These are phyloP conservation scores for Apiotrichum gamsii DNA, from an alignment of 1,284 basidiomycete genomes.

Conservation along the genomic window DNA sequence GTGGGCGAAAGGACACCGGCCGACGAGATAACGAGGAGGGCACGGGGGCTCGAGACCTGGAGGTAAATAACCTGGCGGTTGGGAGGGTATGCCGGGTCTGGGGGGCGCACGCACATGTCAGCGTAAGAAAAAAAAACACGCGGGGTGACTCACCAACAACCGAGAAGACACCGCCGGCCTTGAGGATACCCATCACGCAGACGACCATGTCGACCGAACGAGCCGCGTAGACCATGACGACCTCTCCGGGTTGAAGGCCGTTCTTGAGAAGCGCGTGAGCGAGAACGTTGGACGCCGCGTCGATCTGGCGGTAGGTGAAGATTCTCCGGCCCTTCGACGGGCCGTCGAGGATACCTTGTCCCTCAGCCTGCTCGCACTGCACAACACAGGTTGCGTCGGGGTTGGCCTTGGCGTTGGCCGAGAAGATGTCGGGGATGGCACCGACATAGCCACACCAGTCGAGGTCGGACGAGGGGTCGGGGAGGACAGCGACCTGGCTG, in stretches of 20 bases:
- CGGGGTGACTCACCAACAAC: constrained; percentile 69
- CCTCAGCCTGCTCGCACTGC: constrained; percentile 57
- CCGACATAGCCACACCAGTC: constrained; percentile 98
- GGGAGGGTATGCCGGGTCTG: constrained; percentile 95
- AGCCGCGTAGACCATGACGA: constrained; percentile 98
- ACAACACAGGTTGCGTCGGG: constrained; percentile 78
- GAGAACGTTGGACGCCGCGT: constrained; percentile 79
- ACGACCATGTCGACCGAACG: constrained; percentile 94
- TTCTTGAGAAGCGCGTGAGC: constrained; percentile 82
- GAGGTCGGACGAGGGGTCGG: constrained; percentile 80
- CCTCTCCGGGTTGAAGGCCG: constrained; percentile 87
- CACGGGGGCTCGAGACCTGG: constrained; percentile 88
- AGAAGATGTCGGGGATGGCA: constrained; percentile 90
- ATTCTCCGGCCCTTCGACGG: constrained; percentile 49
- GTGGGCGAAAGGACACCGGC: constrained; percentile 75
- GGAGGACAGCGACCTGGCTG: constrained; percentile 64
- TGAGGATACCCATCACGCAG: constrained; percentile 93
- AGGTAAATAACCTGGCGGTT: constrained; percentile 94
- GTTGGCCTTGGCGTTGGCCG: constrained; percentile 66
- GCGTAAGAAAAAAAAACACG: too few relatives aligned
- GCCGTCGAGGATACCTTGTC: constrained; percentile 42
- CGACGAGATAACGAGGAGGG: constrained; percentile 82
- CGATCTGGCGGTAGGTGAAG: constrained; percentile 76
- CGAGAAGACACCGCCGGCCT: constrained; percentile 94
- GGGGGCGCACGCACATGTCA: background rate